These are phyloP conservation scores for Mentha longifolia DNA, from an alignment of 257 asterid genomes.

Conservation along the genomic window DNA sequence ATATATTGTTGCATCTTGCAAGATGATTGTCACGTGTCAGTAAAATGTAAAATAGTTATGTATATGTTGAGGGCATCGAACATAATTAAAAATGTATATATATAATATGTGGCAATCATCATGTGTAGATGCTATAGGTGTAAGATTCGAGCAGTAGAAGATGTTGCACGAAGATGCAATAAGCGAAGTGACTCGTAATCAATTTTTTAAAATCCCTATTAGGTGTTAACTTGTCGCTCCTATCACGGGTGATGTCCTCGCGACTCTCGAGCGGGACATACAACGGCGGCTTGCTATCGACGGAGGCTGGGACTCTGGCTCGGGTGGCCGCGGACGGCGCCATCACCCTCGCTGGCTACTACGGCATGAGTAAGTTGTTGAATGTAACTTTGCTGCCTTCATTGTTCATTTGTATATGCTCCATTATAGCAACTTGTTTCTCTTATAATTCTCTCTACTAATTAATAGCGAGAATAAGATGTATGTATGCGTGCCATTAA, in stretches of 20 bases:
- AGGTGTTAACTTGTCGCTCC: slow-evolving; percentile 74
- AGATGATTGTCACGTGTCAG: background rate
- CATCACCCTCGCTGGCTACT: slow-evolving; percentile 64
- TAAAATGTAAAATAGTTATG: too few relatives aligned
- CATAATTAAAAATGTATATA: too few relatives aligned
- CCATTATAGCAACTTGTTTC: slow-evolving; percentile 65
- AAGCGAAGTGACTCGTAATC: background rate
- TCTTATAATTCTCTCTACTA: slow-evolving; percentile 67
- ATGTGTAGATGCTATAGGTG: too few relatives aligned
- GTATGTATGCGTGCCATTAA: too few relatives aligned
- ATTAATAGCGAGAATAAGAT: background rate
- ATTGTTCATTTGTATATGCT: slow-evolving; percentile 55
- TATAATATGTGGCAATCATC: too few relatives aligned
- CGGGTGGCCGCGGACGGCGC: slow-evolving; percentile 72
- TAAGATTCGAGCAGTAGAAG: background rate
- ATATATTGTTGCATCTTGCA: background rate
- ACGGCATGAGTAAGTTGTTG: slow-evolving; percentile 63
- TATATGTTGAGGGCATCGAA: too few relatives aligned
- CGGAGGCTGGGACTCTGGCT: slow-evolving; percentile 79
- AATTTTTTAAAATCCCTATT: too few relatives aligned
- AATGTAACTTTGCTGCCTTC: slow-evolving; percentile 66
- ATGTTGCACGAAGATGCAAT: background rate
- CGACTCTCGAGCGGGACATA: slow-evolving; percentile 70
- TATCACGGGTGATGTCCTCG: slow-evolving; percentile 77
- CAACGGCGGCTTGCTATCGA: slow-evolving; percentile 72